These are phyloP conservation scores for Tuber umbilicatum DNA, from an alignment of 495 filamentous ascomycete genomes.

Conservation along the genomic window DNA sequence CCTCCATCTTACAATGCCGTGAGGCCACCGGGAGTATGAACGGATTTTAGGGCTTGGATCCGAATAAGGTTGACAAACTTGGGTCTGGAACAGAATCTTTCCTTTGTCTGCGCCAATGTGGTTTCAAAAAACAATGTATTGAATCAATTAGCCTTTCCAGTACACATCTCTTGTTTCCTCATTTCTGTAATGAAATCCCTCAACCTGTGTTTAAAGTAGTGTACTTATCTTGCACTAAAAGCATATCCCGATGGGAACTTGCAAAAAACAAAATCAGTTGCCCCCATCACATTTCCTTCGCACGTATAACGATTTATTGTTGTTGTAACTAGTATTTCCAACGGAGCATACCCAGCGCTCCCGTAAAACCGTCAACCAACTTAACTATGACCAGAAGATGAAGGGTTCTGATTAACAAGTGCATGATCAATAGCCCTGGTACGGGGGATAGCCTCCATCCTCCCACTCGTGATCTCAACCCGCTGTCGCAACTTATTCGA, in stretches of 20 bases:
- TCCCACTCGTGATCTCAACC: conserved; percentile 19
- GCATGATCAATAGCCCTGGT: conserved; percentile 38
- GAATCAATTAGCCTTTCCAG: conserved; percentile 1
- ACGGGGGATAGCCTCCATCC: conserved; percentile 34
- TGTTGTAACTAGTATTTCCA: neutral
- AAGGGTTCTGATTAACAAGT: conserved; percentile 34
- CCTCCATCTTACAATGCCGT: conserved; percentile 29
- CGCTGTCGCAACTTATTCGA: conserved; percentile 38
- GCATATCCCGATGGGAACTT: conserved; percentile 2
- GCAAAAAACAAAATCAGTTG: neutral
- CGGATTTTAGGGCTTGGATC: neutral
- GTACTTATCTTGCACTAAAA: neutral
- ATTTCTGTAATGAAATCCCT: conserved; percentile 3
- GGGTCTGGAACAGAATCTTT: neutral
- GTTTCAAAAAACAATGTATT: neutral
- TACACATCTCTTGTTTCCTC: neutral
- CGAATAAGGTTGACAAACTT: neutral
- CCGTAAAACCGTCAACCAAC: neutral
- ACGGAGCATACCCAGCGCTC: neutral
- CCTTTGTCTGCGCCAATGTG: neutral
- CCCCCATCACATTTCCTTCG: neutral
- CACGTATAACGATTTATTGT: neutral
- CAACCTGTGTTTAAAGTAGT: neutral
- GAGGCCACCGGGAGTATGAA: conserved; percentile 28
- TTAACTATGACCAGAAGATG: conserved; percentile 6